phyloP scores from a whole-genome alignment of 2,329 filamentous ascomycete genomes.

The Onygenales sp. region DNA sequence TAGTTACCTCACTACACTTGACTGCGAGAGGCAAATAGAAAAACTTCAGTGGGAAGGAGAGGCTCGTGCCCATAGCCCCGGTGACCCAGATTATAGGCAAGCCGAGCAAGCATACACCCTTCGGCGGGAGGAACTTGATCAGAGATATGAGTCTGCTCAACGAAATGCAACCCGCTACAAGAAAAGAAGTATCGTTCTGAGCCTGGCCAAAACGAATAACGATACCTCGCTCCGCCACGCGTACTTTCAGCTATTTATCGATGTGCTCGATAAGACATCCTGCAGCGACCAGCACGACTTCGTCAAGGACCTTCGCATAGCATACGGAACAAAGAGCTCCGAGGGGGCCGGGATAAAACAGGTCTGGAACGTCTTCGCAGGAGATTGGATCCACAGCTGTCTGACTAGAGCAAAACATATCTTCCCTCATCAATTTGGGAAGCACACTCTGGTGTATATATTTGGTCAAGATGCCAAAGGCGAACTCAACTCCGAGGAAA shows the following conservation, averaged over 20 bases:
- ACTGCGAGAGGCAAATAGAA: no score
- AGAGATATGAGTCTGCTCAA: no score
- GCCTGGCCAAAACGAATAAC: background rate
- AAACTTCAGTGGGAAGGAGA: no score
- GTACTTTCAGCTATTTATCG: background rate
- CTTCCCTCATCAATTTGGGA: constrained; percentile 7
- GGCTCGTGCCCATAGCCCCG: no score
- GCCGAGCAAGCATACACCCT: no score
- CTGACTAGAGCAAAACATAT: constrained; percentile 3
- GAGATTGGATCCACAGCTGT: background rate
- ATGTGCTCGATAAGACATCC: background rate
- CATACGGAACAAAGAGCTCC: background rate
- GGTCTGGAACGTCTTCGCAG: background rate
- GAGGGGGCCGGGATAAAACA: background rate
- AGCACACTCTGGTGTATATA: constrained; percentile 5
- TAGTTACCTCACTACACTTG: no score
- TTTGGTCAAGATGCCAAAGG: constrained; percentile 5
- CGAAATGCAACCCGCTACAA: no score
- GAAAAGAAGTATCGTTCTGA: background rate
- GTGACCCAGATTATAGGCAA: no score
- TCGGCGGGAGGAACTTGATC: no score
- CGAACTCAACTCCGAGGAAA: constrained; percentile 7
- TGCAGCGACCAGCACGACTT: background rate
- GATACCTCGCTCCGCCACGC: background rate
- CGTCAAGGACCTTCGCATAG: background rate